Conservation (phyloP, 805 yeast species). For the Sugiyamaella qingdaonensis region DNA sequence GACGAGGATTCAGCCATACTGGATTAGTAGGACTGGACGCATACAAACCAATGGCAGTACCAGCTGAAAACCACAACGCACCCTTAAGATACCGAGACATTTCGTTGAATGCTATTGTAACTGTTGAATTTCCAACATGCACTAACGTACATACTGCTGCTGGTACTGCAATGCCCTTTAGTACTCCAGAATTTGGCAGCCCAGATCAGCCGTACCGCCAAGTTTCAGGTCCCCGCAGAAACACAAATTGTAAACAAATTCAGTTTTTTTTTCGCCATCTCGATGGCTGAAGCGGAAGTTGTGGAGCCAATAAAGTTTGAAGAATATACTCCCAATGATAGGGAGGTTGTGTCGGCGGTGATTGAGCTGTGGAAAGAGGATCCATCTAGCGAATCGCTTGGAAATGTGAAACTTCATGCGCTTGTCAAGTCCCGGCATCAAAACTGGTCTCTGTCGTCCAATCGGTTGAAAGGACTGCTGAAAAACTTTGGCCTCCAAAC, state of each 20-base stretch:
- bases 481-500: slow-evolving; percentile 52
- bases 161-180: too few relatives aligned
- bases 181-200: too few relatives aligned
- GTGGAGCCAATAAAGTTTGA: neutral
- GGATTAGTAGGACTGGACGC: slow-evolving; percentile 1
- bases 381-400: slow-evolving; percentile 55
- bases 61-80: neutral
- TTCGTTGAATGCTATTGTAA: too few relatives aligned
- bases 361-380: slow-evolving; percentile 65
- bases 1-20: neutral
- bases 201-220: too few relatives aligned
- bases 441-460: slow-evolving; percentile 60
- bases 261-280: neutral
- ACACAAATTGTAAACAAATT: neutral
- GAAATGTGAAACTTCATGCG: slow-evolving; percentile 49
- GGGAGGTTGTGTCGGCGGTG: slow-evolving; percentile 58
- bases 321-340: slow-evolving; percentile 43
- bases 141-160: too few relatives aligned
- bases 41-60: neutral
- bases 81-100: neutral
- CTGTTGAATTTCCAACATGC: too few relatives aligned
- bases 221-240: neutral
- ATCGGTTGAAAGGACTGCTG: slow-evolving; percentile 50
- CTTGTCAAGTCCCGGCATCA: slow-evolving; percentile 49
- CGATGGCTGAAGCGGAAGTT: neutral